These are phyloP conservation scores for Corchorus olitorius DNA, from an alignment of 345 rosid species.

Conservation along the genomic window DNA sequence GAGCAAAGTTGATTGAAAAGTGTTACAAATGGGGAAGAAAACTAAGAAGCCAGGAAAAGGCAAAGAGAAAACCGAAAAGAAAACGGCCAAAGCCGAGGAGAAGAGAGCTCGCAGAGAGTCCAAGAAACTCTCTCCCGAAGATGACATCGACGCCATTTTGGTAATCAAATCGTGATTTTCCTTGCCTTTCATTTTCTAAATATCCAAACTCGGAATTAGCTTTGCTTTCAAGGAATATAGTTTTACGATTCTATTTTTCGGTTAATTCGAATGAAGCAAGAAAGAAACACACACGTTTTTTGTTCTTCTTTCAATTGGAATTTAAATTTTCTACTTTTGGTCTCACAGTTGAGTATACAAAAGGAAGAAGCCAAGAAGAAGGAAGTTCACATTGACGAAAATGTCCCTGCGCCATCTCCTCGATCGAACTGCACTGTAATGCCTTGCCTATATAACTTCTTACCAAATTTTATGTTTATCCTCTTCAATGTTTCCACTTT, in stretches of 20 bases:
- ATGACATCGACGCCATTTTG: conserved; percentile 93
- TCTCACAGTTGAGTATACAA: conserved; percentile 66
- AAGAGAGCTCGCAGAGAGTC: conserved; percentile 80
- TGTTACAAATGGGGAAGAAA: conserved; percentile 82
- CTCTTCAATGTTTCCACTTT: background rate
- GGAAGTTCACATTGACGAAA: conserved; percentile 87
- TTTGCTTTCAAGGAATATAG: background rate
- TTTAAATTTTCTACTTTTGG: background rate
- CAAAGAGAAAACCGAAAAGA: conserved; percentile 86
- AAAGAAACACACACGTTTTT: background rate
- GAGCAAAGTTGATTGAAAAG: background rate
- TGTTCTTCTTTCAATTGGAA: background rate
- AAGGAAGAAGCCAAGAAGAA: conserved; percentile 96
- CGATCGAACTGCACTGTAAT: conserved; percentile 89
- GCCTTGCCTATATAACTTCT: conserved; percentile 7
- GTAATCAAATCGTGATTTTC: conserved; percentile 29
- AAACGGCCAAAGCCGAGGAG: conserved; percentile 87
- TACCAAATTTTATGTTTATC: background rate
- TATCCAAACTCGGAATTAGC: background rate
- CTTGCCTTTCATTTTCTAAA: background rate
- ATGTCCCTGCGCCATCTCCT: conserved; percentile 86
- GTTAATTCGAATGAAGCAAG: background rate
- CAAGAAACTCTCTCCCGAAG: conserved; percentile 89
- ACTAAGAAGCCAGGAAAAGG: conserved; percentile 90
- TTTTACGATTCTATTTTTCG: background rate